Conservation (phyloP, 257 asterid genomes). For the Solanum appendiculatum region DNA sequence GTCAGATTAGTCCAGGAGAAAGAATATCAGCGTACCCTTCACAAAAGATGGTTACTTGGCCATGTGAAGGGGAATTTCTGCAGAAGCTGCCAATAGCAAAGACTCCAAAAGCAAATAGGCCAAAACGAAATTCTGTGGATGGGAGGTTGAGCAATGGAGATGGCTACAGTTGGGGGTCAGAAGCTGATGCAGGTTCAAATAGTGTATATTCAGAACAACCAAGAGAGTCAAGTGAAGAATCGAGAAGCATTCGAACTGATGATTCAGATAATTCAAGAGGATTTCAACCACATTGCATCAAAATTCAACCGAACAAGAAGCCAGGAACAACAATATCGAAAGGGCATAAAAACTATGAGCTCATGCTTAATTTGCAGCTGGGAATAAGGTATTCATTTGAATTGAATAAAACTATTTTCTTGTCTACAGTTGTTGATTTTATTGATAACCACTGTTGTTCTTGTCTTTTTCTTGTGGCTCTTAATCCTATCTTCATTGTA, state of each 20-base stretch:
- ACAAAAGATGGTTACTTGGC: constrained; percentile 52
- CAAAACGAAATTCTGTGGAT: constrained; percentile 24
- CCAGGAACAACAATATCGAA: constrained; percentile 62
- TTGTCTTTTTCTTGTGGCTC: not conserved
- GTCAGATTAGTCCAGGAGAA: constrained; percentile 39
- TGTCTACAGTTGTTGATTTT: not conserved
- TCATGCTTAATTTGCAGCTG: constrained; percentile 92
- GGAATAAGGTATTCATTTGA: constrained; percentile 63
- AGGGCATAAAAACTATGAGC: constrained; percentile 84
- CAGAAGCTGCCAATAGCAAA: constrained; percentile 18
- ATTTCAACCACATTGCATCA: constrained; percentile 21
- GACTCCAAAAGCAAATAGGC: constrained; percentile 15
- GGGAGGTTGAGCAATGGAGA: constrained; percentile 32
- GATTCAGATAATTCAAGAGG: constrained; percentile 28
- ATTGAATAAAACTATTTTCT: not conserved
- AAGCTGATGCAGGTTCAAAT: constrained; percentile 43
- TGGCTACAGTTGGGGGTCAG: constrained; percentile 29
- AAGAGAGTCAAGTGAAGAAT: constrained; percentile 24
- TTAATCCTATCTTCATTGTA: not conserved
- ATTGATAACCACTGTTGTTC: not conserved
- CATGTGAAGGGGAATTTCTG: constrained; percentile 36
- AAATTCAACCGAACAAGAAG: constrained; percentile 42
- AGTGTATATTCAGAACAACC: constrained; percentile 19
- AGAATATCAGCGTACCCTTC: constrained; percentile 57
- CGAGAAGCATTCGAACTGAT: constrained; percentile 7